Percentiles rank a stretch among this genome's conserved stretches.
Evolutionary conservation across 441 rosid genomes (phyloP).

Genomic region (Syzygium malaccense): DNA sequence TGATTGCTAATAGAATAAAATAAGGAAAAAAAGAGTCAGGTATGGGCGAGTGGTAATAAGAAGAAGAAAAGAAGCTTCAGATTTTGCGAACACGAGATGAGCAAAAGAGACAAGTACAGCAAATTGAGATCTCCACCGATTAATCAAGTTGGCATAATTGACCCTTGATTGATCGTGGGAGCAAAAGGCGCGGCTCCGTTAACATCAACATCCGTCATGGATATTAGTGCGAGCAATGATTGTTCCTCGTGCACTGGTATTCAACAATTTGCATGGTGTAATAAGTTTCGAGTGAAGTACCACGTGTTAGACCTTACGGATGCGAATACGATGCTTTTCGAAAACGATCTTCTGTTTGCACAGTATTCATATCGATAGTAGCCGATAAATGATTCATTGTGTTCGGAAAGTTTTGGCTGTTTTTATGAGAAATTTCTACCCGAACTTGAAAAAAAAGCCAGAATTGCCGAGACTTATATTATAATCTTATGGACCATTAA

Average conservation of each 20-base stretch:
- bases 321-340: not conserved
- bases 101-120: too few species aligned
- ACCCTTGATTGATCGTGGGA: not conserved
- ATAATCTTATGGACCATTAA: not conserved
- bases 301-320: not conserved
- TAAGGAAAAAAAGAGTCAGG: too few species aligned
- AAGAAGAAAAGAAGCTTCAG: too few species aligned
- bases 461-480: not conserved
- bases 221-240: not conserved
- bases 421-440: not conserved
- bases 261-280: not conserved
- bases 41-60: too few species aligned
- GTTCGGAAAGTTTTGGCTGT: not conserved
- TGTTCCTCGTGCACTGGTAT: not conserved
- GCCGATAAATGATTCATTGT: not conserved
- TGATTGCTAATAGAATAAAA: too few species aligned
- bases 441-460: not conserved
- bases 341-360: not conserved
- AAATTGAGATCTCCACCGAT: too few species aligned
- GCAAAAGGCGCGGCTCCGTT: not conserved
- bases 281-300: not conserved
- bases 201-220: not conserved
- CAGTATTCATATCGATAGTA: not conserved
- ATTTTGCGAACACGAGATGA: too few species aligned
- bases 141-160: too few species aligned